Conservation (phyloP, 805 yeast species). For the Yarrowia deformans region DNA sequence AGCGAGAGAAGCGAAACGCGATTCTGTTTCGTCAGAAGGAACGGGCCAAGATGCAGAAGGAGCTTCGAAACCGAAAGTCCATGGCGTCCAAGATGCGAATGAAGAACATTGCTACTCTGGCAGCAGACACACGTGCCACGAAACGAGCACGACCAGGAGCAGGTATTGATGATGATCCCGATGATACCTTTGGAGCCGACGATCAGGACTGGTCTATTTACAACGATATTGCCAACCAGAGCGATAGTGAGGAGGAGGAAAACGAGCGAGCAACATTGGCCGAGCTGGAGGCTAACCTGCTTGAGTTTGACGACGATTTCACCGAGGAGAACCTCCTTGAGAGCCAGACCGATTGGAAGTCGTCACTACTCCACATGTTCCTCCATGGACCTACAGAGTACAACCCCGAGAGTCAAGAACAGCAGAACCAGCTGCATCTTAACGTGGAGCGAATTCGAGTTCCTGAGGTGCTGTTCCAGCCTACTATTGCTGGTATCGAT, state of each 20-base stretch:
- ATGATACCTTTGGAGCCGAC: constrained; percentile 92
- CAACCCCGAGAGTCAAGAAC: constrained; percentile 81
- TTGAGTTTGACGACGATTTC: constrained; percentile 85
- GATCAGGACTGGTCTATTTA: constrained; percentile 96
- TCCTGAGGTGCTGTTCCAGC: constrained; percentile 92
- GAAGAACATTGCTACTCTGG: constrained; percentile 88
- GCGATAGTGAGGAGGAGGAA: constrained; percentile 81
- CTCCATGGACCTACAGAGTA: constrained; percentile 89
- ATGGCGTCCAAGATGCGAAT: constrained; percentile 90
- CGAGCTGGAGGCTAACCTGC: constrained; percentile 71
- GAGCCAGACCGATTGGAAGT: constrained; percentile 83
- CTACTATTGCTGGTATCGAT: constrained; percentile 91
- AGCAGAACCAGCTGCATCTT: constrained; percentile 87
- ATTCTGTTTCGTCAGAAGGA: constrained; percentile 72
- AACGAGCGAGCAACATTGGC: constrained; percentile 58
- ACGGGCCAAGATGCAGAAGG: constrained; percentile 71
- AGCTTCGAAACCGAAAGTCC: constrained; percentile 86
- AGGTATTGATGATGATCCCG: constrained; percentile 69
- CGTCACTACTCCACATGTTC: constrained; percentile 79
- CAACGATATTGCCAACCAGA: constrained; percentile 76
- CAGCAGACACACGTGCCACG: constrained; percentile 60
- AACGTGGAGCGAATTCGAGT: constrained; percentile 90
- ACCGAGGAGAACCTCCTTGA: constrained; percentile 75
- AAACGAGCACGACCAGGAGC: constrained; percentile 43
- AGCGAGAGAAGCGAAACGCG: constrained; percentile 65